A percentile compares a stretch with the other conserved stretches of the same genome.
Conservation (phyloP, 108 stramenopile genomes). For the Nitzschia inconspicua region DNA sequence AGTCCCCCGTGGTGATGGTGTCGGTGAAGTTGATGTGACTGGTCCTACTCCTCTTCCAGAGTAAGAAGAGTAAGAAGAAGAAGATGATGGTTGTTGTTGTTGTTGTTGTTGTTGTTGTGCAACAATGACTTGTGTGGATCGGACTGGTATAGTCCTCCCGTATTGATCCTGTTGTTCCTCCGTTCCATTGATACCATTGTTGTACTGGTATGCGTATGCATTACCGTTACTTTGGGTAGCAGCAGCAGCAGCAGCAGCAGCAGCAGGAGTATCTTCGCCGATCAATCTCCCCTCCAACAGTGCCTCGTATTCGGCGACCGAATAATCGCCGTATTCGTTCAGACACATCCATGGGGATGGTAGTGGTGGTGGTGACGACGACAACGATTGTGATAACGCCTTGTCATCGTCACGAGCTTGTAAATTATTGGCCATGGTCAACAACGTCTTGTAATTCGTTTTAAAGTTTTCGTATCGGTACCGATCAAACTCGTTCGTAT, state of each 20-base stretch:
- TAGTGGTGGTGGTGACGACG: no score
- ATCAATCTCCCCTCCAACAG: background rate
- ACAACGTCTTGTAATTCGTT: constrained; percentile 67
- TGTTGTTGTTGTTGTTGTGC: background rate
- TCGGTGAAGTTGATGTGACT: no score
- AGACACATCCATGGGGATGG: constrained; percentile 50
- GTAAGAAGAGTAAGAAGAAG: background rate
- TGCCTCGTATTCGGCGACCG: constrained; percentile 65
- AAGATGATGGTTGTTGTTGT: background rate
- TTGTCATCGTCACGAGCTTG: constrained; percentile 56
- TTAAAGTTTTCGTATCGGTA: constrained; percentile 55
- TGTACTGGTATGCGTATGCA: background rate
- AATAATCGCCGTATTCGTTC: constrained; percentile 81
- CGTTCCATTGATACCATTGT: background rate
- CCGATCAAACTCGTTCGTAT: constrained; percentile 44
- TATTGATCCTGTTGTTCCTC: background rate
- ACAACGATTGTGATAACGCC: no score
- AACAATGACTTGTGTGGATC: background rate
- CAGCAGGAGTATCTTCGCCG: no score
- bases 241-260: no score
- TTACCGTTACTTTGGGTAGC: background rate
- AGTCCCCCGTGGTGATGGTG: background rate
- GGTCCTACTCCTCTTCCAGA: background rate
- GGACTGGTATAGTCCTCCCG: background rate
- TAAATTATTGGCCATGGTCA: constrained; percentile 76